Evolutionary conservation across 805 yeast species (phyloP).

Genomic region (Yarrowia sp.): DNA sequence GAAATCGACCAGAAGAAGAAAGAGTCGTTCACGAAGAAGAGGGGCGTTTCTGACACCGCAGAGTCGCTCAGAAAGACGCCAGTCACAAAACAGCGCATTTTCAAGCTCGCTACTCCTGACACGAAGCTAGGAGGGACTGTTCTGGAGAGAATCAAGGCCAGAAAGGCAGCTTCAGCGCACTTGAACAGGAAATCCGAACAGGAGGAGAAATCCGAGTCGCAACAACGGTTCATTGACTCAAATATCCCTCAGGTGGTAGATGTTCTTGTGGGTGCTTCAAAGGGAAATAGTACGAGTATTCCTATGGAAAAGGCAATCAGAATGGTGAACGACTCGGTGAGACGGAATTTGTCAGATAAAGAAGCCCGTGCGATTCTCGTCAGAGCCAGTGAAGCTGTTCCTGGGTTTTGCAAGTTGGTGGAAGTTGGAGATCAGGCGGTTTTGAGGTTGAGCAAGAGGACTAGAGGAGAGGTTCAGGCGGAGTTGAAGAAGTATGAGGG

Average conservation of each 20-base stretch:
- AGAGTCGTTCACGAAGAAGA: not conserved
- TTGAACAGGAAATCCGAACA: not conserved
- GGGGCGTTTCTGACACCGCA: slow-evolving; percentile 7
- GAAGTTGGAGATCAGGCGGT: slow-evolving; percentile 19
- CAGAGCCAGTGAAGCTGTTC: slow-evolving; percentile 8
- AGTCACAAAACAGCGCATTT: slow-evolving; percentile 27
- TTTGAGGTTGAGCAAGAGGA: slow-evolving; percentile 10
- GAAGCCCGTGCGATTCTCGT: slow-evolving; percentile 22
- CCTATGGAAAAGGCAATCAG: slow-evolving; percentile 6
- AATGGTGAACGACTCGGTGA: slow-evolving; percentile 19
- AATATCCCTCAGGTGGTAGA: slow-evolving; percentile 5
- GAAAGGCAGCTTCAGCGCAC: slow-evolving; percentile 43
- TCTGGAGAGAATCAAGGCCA: slow-evolving; percentile 48
- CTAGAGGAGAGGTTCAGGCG: slow-evolving; percentile 1
- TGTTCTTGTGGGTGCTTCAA: not conserved
- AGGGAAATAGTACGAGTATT: not conserved
- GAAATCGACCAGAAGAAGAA: not conserved
- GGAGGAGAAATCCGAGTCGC: slow-evolving; percentile 2
- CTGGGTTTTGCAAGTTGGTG: slow-evolving; percentile 10
- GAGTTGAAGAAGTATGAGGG: not conserved
- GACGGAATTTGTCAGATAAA: slow-evolving; percentile 6
- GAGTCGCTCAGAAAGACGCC: slow-evolving; percentile 1
- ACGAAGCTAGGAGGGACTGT: slow-evolving; percentile 41
- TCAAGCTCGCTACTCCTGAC: slow-evolving; percentile 26
- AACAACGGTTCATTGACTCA: slow-evolving; percentile 22